These are phyloP conservation scores for Suillus subluteus DNA, from an alignment of 768 basidiomycete species.

Conservation along the genomic window DNA sequence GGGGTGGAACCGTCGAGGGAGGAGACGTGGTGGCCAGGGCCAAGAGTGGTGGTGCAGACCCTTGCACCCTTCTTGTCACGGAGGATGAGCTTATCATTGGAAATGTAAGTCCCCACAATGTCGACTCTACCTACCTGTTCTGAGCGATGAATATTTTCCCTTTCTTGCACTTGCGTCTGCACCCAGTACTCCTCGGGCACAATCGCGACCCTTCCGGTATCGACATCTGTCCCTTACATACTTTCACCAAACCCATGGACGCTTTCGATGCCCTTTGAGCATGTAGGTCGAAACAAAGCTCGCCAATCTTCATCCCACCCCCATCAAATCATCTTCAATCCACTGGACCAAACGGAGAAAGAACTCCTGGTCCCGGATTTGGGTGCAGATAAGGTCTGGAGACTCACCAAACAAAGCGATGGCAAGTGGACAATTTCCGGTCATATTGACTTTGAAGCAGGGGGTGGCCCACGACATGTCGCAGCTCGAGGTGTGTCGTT, in stretches of 20 bases:
- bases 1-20: conserved; percentile 35
- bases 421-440: conserved; percentile 58
- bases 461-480: conserved; percentile 75
- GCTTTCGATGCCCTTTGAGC: conserved; percentile 46
- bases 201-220: conserved; percentile 58
- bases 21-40: conserved; percentile 52
- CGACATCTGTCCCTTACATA: conserved; percentile 50
- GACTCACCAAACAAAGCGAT: conserved; percentile 46
- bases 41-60: conserved; percentile 58
- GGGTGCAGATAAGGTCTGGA: conserved; percentile 70
- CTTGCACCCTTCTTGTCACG: conserved; percentile 64
- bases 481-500: conserved; percentile 57
- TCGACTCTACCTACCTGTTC: neutral
- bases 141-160: neutral
- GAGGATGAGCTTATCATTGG: conserved; percentile 64
- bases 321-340: conserved; percentile 62
- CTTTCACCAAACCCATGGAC: conserved; percentile 35
- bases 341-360: conserved; percentile 45
- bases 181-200: conserved; percentile 71
- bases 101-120: conserved; percentile 58
- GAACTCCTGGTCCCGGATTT: conserved; percentile 79
- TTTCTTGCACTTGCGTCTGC: conserved; percentile 6
- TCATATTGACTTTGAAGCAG: conserved; percentile 50
- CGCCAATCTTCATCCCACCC: conserved; percentile 79
- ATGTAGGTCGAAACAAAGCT: conserved; percentile 62